Percentiles rank a stretch among this genome's conserved stretches.
Evolutionary conservation across 257 asterid genomes (phyloP).

Genomic region (Nicotiana noctiflora): DNA sequence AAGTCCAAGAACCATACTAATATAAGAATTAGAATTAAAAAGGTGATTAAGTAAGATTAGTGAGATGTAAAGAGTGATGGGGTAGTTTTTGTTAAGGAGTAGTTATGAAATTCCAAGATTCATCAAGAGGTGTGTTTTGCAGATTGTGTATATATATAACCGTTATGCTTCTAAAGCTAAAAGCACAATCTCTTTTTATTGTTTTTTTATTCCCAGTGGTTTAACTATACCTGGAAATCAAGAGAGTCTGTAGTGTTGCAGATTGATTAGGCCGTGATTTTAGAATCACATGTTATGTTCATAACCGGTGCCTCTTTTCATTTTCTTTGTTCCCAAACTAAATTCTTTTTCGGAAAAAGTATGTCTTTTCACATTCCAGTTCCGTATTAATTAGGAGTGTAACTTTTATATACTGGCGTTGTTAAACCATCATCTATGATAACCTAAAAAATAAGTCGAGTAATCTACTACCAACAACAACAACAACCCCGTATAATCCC

Average conservation of each 20-base stretch:
- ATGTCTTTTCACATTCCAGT: not conserved
- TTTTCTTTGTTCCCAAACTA: not conserved
- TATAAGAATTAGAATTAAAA: too few species aligned
- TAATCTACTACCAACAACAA: too few species aligned
- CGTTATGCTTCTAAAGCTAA: not conserved
- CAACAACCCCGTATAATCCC: too few species aligned
- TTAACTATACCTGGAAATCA: not conserved
- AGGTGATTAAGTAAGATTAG: too few species aligned
- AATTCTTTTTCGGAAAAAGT: not conserved
- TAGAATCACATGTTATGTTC: not conserved
- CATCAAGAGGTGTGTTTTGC: not conserved
- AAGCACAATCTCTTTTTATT: not conserved
- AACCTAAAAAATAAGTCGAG: too few species aligned
- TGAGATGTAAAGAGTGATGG: not conserved
- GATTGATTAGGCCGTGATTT: not conserved
- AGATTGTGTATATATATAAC: not conserved
- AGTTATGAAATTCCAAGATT: constrained; percentile 4
- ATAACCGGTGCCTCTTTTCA: not conserved
- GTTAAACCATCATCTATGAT: too few species aligned
- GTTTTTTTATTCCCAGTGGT: not conserved
- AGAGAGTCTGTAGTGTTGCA: not conserved
- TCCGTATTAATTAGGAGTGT: not conserved
- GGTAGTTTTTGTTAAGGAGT: constrained; percentile 1
- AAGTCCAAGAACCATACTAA: not conserved
- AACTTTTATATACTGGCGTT: too few species aligned